phyloP scores from a whole-genome alignment of 139 green algal species.

The Chlorella sp. region DNA sequence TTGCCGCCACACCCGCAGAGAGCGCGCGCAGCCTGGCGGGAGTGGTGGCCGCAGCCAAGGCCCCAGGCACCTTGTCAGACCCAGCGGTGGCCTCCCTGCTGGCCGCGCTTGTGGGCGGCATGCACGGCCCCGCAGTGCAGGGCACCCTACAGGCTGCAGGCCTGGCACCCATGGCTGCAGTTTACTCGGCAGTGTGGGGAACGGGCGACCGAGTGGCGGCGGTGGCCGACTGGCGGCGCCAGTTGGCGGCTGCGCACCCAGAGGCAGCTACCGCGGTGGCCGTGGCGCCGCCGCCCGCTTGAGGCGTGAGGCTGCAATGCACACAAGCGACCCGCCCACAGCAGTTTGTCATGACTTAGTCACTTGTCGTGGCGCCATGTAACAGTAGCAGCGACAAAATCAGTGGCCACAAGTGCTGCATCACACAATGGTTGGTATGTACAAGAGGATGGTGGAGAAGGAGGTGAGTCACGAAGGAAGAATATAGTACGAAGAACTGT shows the following conservation, averaged over 20 bases:
- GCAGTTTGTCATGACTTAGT: too few relatives aligned
- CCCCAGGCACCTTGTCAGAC: slow-evolving; percentile 11
- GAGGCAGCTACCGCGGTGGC: background rate
- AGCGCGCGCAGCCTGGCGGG: slow-evolving; percentile 38
- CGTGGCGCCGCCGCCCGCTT: slow-evolving; percentile 11
- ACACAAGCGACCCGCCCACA: too few relatives aligned
- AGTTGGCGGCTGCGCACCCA: slow-evolving; percentile 17
- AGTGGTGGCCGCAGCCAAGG: background rate
- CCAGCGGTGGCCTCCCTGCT: slow-evolving; percentile 26
- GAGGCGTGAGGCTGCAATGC: too few relatives aligned
- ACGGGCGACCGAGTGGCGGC: slow-evolving; percentile 14
- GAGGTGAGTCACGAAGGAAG: too few relatives aligned
- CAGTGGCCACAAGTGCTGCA: too few relatives aligned
- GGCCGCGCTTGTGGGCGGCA: slow-evolving; percentile 33
- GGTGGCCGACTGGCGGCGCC: slow-evolving; percentile 29
- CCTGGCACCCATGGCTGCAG: slow-evolving; percentile 24
- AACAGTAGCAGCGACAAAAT: too few relatives aligned
- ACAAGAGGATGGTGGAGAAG: too few relatives aligned
- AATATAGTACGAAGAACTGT: too few relatives aligned
- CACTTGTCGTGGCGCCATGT: too few relatives aligned
- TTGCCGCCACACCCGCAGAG: slow-evolving; percentile 23
- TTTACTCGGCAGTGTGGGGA: slow-evolving; percentile 33
- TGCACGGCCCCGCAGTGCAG: slow-evolving; percentile 27
- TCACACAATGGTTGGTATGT: too few relatives aligned
- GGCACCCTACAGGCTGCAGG: slow-evolving; percentile 32